Evolutionary conservation across 139 green algal species (phyloP).

Genomic region (Haematococcus lacustris): DNA sequence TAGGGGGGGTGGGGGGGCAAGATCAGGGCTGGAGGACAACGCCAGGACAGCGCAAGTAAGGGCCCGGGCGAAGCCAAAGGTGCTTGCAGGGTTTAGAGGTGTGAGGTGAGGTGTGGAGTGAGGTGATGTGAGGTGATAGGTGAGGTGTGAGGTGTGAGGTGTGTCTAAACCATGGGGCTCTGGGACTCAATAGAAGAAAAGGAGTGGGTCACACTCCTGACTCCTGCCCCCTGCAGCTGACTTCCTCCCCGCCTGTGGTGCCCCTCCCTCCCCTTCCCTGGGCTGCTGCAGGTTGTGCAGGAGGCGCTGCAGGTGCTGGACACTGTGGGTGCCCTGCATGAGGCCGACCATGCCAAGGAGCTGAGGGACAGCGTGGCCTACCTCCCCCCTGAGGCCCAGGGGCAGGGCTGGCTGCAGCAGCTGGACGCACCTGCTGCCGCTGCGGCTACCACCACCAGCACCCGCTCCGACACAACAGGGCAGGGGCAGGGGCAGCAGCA

Average conservation of each 20-base stretch:
- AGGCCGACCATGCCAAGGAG: conserved; percentile 44
- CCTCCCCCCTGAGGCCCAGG: conserved; percentile 40
- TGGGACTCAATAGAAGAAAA: background rate
- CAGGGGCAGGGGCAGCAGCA: background rate
- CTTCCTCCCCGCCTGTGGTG: background rate
- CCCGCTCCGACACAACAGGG: conserved; percentile 7
- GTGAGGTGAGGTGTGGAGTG: too few relatives aligned
- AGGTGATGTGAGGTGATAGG: too few relatives aligned
- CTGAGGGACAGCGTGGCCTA: conserved; percentile 39
- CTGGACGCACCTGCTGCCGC: conserved; percentile 6
- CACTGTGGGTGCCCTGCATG: conserved; percentile 34
- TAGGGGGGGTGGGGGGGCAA: too few relatives aligned
- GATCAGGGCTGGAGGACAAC: too few relatives aligned
- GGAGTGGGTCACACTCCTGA: background rate
- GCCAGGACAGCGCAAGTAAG: too few relatives aligned
- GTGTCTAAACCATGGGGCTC: background rate
- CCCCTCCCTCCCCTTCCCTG: background rate
- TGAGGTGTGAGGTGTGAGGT: too few relatives aligned
- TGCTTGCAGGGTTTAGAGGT: too few relatives aligned
- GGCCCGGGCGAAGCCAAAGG: too few relatives aligned
- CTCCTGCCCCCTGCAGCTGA: background rate
- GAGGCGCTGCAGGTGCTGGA: conserved; percentile 37
- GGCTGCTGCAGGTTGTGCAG: background rate
- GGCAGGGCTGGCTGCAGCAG: conserved; percentile 21
- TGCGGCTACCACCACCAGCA: background rate